A percentile compares a stretch with the other conserved stretches of the same genome.
Evolutionary conservation across 306 rosid genomes (phyloP).

Genomic region (Purshia tridentata): DNA sequence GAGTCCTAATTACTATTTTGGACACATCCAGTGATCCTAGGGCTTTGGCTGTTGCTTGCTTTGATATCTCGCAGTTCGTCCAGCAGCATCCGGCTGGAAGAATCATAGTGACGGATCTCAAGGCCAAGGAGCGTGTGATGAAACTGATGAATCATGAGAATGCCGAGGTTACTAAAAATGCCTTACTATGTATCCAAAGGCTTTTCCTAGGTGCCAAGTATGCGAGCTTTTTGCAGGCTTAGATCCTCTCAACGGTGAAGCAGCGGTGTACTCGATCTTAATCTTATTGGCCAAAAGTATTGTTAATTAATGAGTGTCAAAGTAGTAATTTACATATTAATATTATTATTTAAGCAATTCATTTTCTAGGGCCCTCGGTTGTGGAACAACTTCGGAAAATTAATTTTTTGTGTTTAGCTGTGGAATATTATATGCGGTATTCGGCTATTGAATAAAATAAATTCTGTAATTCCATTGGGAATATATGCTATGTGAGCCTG

Average conservation of each 20-base stretch:
- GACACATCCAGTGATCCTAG: conserved; percentile 82
- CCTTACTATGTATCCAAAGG: conserved; percentile 93
- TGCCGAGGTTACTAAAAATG: conserved; percentile 93
- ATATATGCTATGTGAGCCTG: not conserved
- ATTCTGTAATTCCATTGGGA: not conserved
- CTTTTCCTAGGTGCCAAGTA: conserved; percentile 94
- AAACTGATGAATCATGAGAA: conserved; percentile 88
- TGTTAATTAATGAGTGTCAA: not conserved
- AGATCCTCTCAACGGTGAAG: conserved; percentile 6
- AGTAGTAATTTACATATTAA: not conserved
- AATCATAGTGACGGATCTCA: conserved; percentile 85
- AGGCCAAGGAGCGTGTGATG: conserved; percentile 97
- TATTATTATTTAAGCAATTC: conserved; percentile 1
- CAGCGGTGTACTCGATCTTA: not conserved
- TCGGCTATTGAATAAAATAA: conserved; percentile 6
- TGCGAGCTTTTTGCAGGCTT: conserved; percentile 94
- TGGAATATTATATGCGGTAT: not conserved
- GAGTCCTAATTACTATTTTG: conserved; percentile 88
- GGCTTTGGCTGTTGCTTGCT: conserved; percentile 88
- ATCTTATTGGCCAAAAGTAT: not conserved
- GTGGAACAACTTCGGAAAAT: conserved; percentile 3
- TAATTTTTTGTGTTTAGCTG: not conserved
- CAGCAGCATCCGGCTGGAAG: conserved; percentile 84
- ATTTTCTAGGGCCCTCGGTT: conserved; percentile 9
- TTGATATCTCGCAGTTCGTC: conserved; percentile 87